Base-by-base conservation (phyloP, 768 basidiomycete genomes). In the Xanthoconium stramineum region DNA sequence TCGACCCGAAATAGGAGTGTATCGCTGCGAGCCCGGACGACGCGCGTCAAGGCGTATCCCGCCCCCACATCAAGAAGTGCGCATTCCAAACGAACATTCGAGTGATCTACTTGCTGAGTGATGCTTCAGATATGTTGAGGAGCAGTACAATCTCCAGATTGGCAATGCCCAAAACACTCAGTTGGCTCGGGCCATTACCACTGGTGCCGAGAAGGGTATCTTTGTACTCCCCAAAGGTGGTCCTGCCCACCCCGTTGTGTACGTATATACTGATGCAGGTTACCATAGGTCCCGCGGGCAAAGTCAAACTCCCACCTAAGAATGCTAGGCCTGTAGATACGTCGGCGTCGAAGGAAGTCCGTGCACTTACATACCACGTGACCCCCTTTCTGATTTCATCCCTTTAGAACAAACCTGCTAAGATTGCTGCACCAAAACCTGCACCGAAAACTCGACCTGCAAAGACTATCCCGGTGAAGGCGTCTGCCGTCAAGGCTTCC, bases 51-150 rank as follows among this genome's bases (percentile, higher is more conserved):
- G 94, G 93, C 64, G 94, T 95, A 59, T 95, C 92, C 62, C 86
- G 95, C 47, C 90, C 86, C 52, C 83, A 86, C 66, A 94, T 97
- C 77, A 97, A 97, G 85, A 96, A 91, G 89, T 95, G 60, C 63
- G 81, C 78, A 56, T 64, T 47, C 52, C 43, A 39, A 42, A 29
- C 35, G 59, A 52, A 53, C 58, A 47, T 28, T 20, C 48, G 50
- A 36, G 30, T 47, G 54, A 56, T 58, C 53, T 48, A 10, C 58
- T 55, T 55, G 61, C 59, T 68, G 39, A 66, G 56, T 59, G 50
- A 52, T 44, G 30, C 49, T 10, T 11, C 53, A 94, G 92, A 78
- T 97, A 75, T 72, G 86, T 97, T 53, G 92, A 93, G 74, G 78
- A 82, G 55, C 84, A 79, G 64, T 97, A 94, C 79, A 85, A 85